Evolutionary conservation across 495 filamentous ascomycete species (phyloP), one percentile per base, ranked within the genome.

Genomic region (Xylaria cubensis): DNA sequence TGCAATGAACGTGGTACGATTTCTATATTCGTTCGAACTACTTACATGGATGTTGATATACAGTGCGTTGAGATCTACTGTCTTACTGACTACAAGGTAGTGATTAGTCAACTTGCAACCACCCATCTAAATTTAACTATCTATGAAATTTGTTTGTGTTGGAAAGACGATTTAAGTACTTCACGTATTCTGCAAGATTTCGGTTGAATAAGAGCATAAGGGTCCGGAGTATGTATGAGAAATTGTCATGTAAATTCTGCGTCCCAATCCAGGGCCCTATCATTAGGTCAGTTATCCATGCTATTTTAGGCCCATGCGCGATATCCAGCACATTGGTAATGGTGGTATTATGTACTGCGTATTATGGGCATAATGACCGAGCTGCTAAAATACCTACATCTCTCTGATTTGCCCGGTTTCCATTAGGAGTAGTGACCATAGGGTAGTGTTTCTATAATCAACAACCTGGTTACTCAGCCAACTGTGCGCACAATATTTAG

Each of bases 281-380:
- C 26, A 56, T 55, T 55, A 24, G 21, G 44, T 46, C 12, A 19
- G 44, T 34, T 61, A 36, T 32, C 55, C 8, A 36, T 55, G 6
- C 55, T 59, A 61, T 61, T 39, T 61, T 61, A 21, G 58, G 58
- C 10, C 34, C 32, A 61, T 61, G 58, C 58, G 58, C 53, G 26
- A 56, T 56, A 56, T 56, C 53, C 29, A 55, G 51, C 24, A 53
- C 9, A n/a, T 53, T 26, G 50, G 50, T 53, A 53, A n/a, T 53
- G 39, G 39, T 42, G 39, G 39, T 13, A 42, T 42, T 42, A 42
- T 42, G 36, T 39, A 39, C 36, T 8, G 36, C 34, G 36, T 39
- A 39, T 39, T 39, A 39, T 9, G 26, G 24, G 24, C 10, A 56
- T 56, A 29, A 32, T 29, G 53, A 56, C 13, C 2, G 10, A 13